Evolutionary conservation across 305 asterid species (phyloP).

Genomic region (Striga hermonthica): DNA sequence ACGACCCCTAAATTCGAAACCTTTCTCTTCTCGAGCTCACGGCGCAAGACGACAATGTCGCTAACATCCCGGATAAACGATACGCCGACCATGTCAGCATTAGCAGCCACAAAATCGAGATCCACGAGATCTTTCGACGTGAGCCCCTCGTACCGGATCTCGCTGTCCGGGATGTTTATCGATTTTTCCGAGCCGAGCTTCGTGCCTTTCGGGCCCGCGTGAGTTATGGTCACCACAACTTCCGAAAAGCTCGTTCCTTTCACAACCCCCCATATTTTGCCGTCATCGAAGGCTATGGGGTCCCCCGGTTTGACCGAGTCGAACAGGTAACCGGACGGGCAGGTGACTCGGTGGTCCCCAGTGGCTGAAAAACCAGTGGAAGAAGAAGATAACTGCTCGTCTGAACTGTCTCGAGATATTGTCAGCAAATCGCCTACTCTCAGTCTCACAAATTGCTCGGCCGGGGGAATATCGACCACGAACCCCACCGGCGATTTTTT

Average conservation of each 20-base stretch:
- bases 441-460: conserved; percentile 53
- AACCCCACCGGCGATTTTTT: conserved; percentile 41
- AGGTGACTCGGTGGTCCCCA: conserved; percentile 49
- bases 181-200: conserved; percentile 75
- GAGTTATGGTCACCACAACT: conserved; percentile 63
- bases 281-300: conserved; percentile 71
- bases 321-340: conserved; percentile 66
- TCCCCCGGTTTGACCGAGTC: conserved; percentile 79
- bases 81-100: conserved; percentile 72
- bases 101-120: conserved; percentile 63
- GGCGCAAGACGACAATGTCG: conserved; percentile 53
- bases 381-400: no score
- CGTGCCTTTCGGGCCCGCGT: conserved; percentile 59
- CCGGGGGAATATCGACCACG: conserved; percentile 57
- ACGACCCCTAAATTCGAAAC: conserved; percentile 49
- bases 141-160: conserved; percentile 65
- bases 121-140: conserved; percentile 69
- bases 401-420: conserved; percentile 56
- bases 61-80: conserved; percentile 59
- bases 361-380: conserved; percentile 29
- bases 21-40: conserved; percentile 57
- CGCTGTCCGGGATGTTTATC: conserved; percentile 65
- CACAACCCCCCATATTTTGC: conserved; percentile 67
- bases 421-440: conserved; percentile 61
- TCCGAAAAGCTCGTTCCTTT: conserved; percentile 65